A percentile compares a stretch with the other conserved stretches of the same genome.
Evolutionary conservation across 108 stramenopile genomes (phyloP).

Genomic region (Skeletonema marinoi): DNA sequence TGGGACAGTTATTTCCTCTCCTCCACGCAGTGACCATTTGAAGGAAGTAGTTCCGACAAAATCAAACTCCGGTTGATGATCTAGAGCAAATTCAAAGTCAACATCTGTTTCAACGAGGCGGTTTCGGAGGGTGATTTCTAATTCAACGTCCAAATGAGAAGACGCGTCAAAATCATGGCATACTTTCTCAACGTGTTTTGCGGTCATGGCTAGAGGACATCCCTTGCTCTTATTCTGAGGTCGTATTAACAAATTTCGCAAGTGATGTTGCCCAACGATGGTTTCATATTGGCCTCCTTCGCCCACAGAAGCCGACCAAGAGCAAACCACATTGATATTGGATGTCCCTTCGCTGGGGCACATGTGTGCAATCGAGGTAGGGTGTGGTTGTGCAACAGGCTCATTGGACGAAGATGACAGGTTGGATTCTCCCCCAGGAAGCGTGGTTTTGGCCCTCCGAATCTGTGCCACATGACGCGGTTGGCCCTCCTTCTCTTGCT

Average conservation of each 20-base stretch:
- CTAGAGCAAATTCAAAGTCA: constrained; percentile 63
- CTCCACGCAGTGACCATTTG: constrained; percentile 45
- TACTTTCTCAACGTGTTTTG: constrained; percentile 52
- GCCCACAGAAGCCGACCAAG: constrained; percentile 58
- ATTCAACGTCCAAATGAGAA: constrained; percentile 41
- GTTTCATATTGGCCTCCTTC: constrained; percentile 16
- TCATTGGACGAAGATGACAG: background rate
- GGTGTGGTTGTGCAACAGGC: constrained; percentile 41
- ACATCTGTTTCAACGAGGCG: constrained; percentile 57
- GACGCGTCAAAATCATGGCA: constrained; percentile 61
- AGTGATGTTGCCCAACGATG: constrained; percentile 66
- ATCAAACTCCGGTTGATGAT: constrained; percentile 54
- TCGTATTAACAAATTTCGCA: constrained; percentile 58
- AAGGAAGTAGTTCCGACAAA: constrained; percentile 61
- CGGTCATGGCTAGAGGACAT: constrained; percentile 69
- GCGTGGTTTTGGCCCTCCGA: constrained; percentile 64
- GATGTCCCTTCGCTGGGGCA: constrained; percentile 56
- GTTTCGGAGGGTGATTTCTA: constrained; percentile 65
- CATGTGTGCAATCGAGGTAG: constrained; percentile 73
- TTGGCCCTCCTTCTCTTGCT: constrained; percentile 61
- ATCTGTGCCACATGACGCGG: constrained; percentile 83
- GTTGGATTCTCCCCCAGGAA: constrained; percentile 20
- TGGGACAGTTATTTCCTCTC: constrained; percentile 61
- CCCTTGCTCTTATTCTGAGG: constrained; percentile 50
- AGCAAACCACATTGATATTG: constrained; percentile 66